Evolutionary conservation across 495 filamentous ascomycete species (phyloP).

Genomic region (Lindgomyces ingoldianus): DNA sequence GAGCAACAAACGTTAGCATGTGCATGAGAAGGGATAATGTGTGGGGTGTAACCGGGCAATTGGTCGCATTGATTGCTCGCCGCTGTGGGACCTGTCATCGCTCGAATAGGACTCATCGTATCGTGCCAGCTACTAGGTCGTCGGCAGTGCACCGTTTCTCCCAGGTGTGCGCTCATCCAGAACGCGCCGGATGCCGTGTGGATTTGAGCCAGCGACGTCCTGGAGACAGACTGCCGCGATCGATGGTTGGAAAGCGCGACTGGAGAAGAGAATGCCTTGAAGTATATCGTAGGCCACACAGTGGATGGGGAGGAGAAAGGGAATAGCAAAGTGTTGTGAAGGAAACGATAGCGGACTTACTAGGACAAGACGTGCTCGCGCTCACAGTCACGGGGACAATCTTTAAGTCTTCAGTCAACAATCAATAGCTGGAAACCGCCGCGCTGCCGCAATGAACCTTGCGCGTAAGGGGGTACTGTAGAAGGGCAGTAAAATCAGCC

Average conservation of each 20-base stretch:
- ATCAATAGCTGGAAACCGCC: neutral
- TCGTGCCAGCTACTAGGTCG: conserved; percentile 20
- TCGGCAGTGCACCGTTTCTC: conserved; percentile 29
- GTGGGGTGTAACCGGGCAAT: conserved; percentile 35
- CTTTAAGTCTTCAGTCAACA: neutral
- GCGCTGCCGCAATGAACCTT: neutral
- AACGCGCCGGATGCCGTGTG: neutral
- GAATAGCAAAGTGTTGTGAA: neutral
- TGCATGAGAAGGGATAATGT: conserved; percentile 14
- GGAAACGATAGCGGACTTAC: neutral
- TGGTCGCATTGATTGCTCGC: conserved; percentile 32
- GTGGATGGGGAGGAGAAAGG: neutral
- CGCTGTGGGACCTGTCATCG: conserved; percentile 38
- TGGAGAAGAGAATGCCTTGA: neutral
- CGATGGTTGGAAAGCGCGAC: neutral
- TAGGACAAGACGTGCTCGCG: neutral
- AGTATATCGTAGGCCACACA: neutral
- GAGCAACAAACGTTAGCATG: conserved; percentile 39
- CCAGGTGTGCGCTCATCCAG: conserved; percentile 7
- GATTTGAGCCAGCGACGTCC: neutral
- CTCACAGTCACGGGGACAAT: neutral
- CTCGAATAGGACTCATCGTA: conserved; percentile 28
- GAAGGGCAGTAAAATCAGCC: neutral
- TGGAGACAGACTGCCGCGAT: neutral
- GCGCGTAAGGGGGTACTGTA: neutral